These are phyloP conservation scores for Calonectria crousiana DNA, from an alignment of 2,329 filamentous ascomycete species.

Conservation along the genomic window DNA sequence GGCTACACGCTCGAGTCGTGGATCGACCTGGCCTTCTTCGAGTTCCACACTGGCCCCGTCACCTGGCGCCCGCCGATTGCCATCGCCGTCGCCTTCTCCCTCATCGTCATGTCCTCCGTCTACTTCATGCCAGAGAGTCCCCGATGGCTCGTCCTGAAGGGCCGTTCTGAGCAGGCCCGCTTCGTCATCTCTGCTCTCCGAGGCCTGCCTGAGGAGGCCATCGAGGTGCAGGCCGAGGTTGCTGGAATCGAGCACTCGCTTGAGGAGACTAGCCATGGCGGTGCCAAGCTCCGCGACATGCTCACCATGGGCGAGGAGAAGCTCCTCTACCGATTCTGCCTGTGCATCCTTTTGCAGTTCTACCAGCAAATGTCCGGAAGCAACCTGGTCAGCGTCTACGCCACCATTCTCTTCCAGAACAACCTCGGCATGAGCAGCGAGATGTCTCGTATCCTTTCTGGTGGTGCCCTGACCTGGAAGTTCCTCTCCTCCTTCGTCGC, in stretches of 20 bases:
- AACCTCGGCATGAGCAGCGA: constrained; percentile 35
- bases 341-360: constrained; percentile 47
- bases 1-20: constrained; percentile 55
- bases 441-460: constrained; percentile 38
- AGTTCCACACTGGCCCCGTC: constrained; percentile 43
- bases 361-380: constrained; percentile 43
- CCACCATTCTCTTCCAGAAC: constrained; percentile 40
- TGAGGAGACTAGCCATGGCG: constrained; percentile 53
- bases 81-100: constrained; percentile 47
- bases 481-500: constrained; percentile 41
- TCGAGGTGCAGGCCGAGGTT: constrained; percentile 55
- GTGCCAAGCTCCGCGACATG: constrained; percentile 56
- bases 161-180: constrained; percentile 44
- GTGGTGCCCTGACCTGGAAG: constrained; percentile 45
- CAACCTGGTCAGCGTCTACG: constrained; percentile 42
- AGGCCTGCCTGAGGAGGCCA: constrained; percentile 50
- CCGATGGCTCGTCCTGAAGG: constrained; percentile 50
- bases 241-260: constrained; percentile 61
- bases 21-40: constrained; percentile 58
- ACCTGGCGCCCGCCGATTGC: constrained; percentile 51
- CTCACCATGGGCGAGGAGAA: constrained; percentile 63
- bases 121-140: constrained; percentile 51
- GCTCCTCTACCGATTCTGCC: constrained; percentile 57
- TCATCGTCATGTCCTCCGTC: constrained; percentile 46
- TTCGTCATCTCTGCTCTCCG: constrained; percentile 53